phyloP scores from a whole-genome alignment of 345 rosid genomes.

The Tarenaya hassleriana region DNA sequence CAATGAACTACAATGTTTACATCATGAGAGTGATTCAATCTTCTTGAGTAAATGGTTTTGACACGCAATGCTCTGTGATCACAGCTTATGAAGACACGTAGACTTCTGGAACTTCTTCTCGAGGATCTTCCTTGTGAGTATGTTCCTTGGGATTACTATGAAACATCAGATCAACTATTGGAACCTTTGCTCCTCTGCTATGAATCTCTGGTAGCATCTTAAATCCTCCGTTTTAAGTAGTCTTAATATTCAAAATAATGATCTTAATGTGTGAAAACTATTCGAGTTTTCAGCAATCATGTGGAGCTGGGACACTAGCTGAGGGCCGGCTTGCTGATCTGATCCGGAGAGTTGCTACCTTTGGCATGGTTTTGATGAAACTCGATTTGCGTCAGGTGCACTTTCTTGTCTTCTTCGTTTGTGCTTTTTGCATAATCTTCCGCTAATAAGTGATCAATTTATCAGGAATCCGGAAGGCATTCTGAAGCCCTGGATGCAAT shows the following conservation, averaged over 20 bases:
- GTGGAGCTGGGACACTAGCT: slow-evolving; percentile 82
- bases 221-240: background rate
- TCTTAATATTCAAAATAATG: background rate
- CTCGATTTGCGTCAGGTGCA: slow-evolving; percentile 94
- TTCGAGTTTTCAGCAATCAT: slow-evolving; percentile 54
- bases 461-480: slow-evolving; percentile 89
- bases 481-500: slow-evolving; percentile 80
- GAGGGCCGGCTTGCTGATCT: slow-evolving; percentile 92
- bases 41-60: slow-evolving; percentile 2
- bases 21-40: slow-evolving; percentile 3
- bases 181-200: slow-evolving; percentile 84
- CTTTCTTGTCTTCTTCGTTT: slow-evolving; percentile 11
- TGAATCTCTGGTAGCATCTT: slow-evolving; percentile 63
- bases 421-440: background rate
- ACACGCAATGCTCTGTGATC: slow-evolving; percentile 15
- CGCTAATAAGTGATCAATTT: slow-evolving; percentile 9
- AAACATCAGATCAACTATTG: slow-evolving; percentile 69
- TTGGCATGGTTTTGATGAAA: slow-evolving; percentile 91
- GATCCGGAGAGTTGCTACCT: slow-evolving; percentile 81
- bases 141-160: slow-evolving; percentile 71
- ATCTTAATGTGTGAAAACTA: background rate
- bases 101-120: slow-evolving; percentile 73
- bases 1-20: background rate
- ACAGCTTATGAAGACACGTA: slow-evolving; percentile 80
- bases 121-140: slow-evolving; percentile 94